Evolutionary conservation across 2,329 filamentous ascomycete species (phyloP).

Genomic region (Capronia americana): DNA sequence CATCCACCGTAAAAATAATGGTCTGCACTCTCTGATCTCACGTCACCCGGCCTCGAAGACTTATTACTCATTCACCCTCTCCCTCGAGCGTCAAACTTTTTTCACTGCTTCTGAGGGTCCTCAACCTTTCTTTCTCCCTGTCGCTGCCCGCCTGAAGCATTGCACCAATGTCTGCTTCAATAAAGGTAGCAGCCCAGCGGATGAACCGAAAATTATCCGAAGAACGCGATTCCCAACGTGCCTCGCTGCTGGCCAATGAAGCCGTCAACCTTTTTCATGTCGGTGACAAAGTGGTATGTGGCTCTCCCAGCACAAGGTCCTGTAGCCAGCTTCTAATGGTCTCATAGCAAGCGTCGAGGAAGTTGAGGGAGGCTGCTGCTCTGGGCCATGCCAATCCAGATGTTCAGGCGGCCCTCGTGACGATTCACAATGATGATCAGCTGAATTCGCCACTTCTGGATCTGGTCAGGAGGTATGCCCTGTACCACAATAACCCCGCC

Average conservation of each 20-base stretch:
- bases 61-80: conserved; percentile 6
- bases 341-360: conserved; percentile 53
- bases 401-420: conserved; percentile 54
- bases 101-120: background rate
- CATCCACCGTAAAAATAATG: conserved; percentile 24
- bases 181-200: conserved; percentile 33
- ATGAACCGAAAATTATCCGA: conserved; percentile 45
- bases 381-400: conserved; percentile 53
- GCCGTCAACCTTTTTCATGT: conserved; percentile 55
- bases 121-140: conserved; percentile 7
- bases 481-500: conserved; percentile 50
- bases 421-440: conserved; percentile 48
- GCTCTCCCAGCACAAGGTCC: background rate
- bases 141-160: conserved; percentile 1
- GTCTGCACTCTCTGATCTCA: conserved; percentile 32
- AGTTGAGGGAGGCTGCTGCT: conserved; percentile 57
- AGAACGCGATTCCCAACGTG: conserved; percentile 55
- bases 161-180: conserved; percentile 34
- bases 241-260: conserved; percentile 54
- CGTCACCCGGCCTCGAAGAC: conserved; percentile 24
- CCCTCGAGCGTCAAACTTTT: background rate
- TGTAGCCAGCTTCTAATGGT: background rate
- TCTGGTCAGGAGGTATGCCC: conserved; percentile 52
- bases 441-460: conserved; percentile 48
- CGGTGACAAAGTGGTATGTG: conserved; percentile 53